Conservation (phyloP, 352 stramenopile genomes). For the Phytophthora ramorum region DNA sequence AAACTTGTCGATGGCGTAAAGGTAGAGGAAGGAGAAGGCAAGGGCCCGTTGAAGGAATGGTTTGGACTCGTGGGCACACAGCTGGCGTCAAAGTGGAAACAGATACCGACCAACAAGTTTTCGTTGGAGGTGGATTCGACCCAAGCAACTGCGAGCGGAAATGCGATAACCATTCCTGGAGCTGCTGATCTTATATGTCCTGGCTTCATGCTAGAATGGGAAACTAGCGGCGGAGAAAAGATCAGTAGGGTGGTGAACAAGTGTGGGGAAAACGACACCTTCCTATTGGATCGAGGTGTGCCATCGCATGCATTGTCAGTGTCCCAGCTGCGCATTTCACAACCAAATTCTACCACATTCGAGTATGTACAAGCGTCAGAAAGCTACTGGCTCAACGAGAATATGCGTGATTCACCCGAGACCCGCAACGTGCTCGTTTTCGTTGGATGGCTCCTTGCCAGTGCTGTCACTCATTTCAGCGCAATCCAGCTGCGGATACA, state of each 20-base stretch:
- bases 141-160: slow-evolving; percentile 51
- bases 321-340: slow-evolving; percentile 48
- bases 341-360: slow-evolving; percentile 50
- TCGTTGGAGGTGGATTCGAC: slow-evolving; percentile 9
- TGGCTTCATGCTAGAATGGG: slow-evolving; percentile 51
- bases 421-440: slow-evolving; percentile 53
- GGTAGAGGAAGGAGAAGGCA: slow-evolving; percentile 83
- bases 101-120: slow-evolving; percentile 20
- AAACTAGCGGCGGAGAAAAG: slow-evolving; percentile 26
- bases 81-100: slow-evolving; percentile 56
- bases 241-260: slow-evolving; percentile 62
- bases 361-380: slow-evolving; percentile 70
- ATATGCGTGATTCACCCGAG: slow-evolving; percentile 37
- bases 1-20: slow-evolving; percentile 61
- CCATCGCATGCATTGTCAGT: slow-evolving; percentile 42
- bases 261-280: slow-evolving; percentile 41
- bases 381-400: slow-evolving; percentile 68
- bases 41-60: slow-evolving; percentile 81
- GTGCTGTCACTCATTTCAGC: slow-evolving; percentile 53
- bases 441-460: slow-evolving; percentile 70
- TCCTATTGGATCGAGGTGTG: slow-evolving; percentile 60
- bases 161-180: slow-evolving; percentile 50
- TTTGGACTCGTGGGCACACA: slow-evolving; percentile 52
- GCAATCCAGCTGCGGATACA: slow-evolving; percentile 51
- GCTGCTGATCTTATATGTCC: slow-evolving; percentile 24